Evolutionary conservation across 768 basidiomycete species (phyloP), one percentile per base, ranked within the genome.

Genomic region (Leccinum imitatum): DNA sequence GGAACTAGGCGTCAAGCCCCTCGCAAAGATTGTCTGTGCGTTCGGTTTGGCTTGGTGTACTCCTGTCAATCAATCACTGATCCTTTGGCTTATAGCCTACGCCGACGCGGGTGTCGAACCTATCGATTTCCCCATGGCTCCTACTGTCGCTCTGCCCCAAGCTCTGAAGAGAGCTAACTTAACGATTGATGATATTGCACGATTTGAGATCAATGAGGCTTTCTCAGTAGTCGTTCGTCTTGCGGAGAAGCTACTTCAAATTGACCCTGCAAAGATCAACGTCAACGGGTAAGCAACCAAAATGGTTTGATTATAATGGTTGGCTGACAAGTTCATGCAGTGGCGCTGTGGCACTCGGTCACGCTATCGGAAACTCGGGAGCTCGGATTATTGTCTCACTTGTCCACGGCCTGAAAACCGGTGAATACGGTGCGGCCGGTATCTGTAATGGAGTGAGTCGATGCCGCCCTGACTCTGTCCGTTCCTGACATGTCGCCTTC

Each of bases 141-240:
- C 97, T 13, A 91, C 96, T 6, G 81, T 91, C 63, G 96, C 96
- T 27, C 76, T 99, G 41, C 97, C 97, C 21, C 75, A 84, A 59
- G 97, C 97, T 13, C 79, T 99, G 60, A 77, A 94, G 79, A 87
- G 83, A 69, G 97, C 96, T 21, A 91, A 91, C 66, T 80, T 98
- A 59, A 85, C 86, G 19, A 70, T 86, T 52, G 80, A 90, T 48
- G 93, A 99, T 68, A 93, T 99, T 64, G 82, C 94, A 50, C 82
- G 90, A 53, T 99, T 93, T 72, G 97, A 99, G 75, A 85, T 98
- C 74, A 99, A 99, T 74, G 96, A 99, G 75, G 96, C 96, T 27
- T 99, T 98, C 83, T 95, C 94, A 2, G 91, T 91, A 51, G 96
- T 98, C 65, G 89, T 92, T 65, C 84, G 89, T 53, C 89, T 96